phyloP scores from a whole-genome alignment of 345 rosid species.

The Eucalyptus erythrocorys region DNA sequence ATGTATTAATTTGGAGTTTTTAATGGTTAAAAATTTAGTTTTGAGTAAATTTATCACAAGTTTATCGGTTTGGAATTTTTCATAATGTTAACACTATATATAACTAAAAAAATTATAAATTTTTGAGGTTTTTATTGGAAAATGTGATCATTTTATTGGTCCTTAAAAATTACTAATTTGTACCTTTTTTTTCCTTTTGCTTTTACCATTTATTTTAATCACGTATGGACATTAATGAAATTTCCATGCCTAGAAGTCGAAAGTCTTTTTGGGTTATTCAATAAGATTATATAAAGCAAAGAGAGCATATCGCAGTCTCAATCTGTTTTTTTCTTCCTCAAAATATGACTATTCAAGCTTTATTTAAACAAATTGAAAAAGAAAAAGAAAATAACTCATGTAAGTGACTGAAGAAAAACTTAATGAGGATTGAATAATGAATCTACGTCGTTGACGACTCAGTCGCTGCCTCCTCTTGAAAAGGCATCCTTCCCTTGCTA shows the following conservation, averaged over 20 bases:
- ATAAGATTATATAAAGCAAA: background rate
- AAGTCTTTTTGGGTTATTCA: background rate
- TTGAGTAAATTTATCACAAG: no score
- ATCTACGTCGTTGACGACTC: background rate
- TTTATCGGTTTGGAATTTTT: accelerated
- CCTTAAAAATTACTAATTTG: background rate
- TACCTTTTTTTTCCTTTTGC: background rate
- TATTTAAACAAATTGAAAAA: background rate
- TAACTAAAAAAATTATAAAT: no score
- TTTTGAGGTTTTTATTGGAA: background rate
- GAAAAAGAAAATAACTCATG: background rate
- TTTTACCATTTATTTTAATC: background rate
- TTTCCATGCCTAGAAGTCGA: background rate
- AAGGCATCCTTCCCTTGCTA: background rate
- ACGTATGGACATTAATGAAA: background rate
- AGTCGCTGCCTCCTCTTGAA: slow-evolving; percentile 5
- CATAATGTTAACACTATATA: no score
- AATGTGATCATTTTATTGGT: background rate
- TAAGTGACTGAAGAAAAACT: background rate
- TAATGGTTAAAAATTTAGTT: no score
- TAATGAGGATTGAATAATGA: background rate
- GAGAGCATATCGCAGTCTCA: background rate
- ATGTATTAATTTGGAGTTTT: no score
- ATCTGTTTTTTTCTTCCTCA: background rate
- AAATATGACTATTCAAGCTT: background rate